These are phyloP conservation scores for Neoascochyta sp. DNA, from an alignment of 2,329 filamentous ascomycete species.

Conservation along the genomic window DNA sequence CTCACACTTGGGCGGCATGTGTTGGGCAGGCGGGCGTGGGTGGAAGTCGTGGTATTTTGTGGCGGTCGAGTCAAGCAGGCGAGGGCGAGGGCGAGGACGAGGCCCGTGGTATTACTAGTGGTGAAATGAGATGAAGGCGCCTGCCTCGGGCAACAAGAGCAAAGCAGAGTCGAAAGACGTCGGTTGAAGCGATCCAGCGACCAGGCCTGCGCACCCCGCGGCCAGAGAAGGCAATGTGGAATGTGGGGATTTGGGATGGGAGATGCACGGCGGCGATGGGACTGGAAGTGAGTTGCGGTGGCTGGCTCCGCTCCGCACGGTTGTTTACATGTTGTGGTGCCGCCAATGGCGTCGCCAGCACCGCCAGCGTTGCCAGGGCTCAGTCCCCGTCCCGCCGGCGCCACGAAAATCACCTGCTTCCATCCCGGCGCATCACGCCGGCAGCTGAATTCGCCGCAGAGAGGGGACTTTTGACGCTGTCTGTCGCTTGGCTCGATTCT, in stretches of 20 bases:
- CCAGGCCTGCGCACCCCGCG: constrained; percentile 20
- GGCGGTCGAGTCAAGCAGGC: constrained; percentile 11
- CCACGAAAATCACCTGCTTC: constrained; percentile 14
- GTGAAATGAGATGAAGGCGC: constrained; percentile 21
- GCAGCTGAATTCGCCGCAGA: too few relatives aligned
- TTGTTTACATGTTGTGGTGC: constrained; percentile 27
- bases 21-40: constrained; percentile 19
- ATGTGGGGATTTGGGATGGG: constrained; percentile 21
- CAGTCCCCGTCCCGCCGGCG: constrained; percentile 2
- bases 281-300: constrained; percentile 24
- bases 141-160: constrained; percentile 18
- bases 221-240: constrained; percentile 33
- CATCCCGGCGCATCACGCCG: constrained; percentile 14
- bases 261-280: constrained; percentile 22
- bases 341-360: too few relatives aligned
- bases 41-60: constrained; percentile 11
- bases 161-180: constrained; percentile 10
- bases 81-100: constrained; percentile 27
- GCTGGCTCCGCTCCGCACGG: constrained; percentile 12
- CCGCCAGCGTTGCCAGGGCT: constrained; percentile 11
- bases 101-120: constrained; percentile 27
- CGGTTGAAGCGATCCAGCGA: constrained; percentile 18
- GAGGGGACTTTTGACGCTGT: too few relatives aligned
- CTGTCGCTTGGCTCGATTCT: too few relatives aligned
- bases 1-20: too few relatives aligned